These are phyloP conservation scores for Sonneratia caseolaris DNA, from an alignment of 345 rosid genomes.

Conservation along the genomic window DNA sequence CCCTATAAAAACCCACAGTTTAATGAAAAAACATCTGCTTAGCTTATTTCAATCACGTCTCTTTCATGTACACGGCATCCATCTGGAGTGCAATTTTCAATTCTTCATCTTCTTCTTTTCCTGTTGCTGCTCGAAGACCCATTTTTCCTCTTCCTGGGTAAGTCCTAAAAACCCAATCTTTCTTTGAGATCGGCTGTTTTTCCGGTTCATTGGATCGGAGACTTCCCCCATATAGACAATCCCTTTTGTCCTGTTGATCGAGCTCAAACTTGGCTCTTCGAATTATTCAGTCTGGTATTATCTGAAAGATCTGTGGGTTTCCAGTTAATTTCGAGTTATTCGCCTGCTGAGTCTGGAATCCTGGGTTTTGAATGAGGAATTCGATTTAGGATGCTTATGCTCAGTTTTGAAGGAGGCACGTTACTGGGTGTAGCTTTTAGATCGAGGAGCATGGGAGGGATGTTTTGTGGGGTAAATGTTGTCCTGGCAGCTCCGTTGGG, in stretches of 20 bases:
- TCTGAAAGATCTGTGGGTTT: neutral
- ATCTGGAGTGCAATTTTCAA: neutral
- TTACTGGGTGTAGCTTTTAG: neutral
- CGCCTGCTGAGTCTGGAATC: neutral
- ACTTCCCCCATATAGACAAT: neutral
- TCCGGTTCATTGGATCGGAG: neutral
- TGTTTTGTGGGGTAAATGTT: neutral
- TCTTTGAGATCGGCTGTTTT: conserved; percentile 1
- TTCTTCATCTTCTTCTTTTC: neutral
- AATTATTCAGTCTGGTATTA: neutral
- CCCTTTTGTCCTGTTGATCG: neutral
- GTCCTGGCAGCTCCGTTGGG: neutral
- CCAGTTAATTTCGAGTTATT: neutral
- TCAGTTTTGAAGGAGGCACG: neutral
- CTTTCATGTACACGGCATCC: conserved; percentile 11
- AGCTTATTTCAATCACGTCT: conserved; percentile 8
- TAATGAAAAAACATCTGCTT: neutral
- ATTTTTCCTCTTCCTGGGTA: conserved; percentile 8
- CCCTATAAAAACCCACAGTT: neutral
- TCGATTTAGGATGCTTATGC: neutral
- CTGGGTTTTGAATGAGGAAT: neutral
- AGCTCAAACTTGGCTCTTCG: neutral
- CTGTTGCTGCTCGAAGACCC: neutral
- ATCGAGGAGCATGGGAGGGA: neutral
- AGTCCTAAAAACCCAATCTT: conserved; percentile 1